These are phyloP conservation scores for Chlamydomonas eustigma DNA, from an alignment of 139 green algal genomes.

Conservation along the genomic window DNA sequence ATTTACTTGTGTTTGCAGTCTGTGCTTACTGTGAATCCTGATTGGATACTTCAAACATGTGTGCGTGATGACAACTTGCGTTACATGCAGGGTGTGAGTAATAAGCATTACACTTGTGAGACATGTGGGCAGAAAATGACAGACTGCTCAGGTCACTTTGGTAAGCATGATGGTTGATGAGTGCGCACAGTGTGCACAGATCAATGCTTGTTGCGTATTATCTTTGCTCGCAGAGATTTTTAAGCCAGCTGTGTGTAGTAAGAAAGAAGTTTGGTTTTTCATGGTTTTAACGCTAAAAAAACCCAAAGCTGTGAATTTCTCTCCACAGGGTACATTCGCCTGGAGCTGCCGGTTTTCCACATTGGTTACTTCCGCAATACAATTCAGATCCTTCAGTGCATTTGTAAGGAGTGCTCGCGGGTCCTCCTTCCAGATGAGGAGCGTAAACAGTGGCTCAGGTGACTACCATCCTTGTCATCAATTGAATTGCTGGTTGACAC, in stretches of 20 bases:
- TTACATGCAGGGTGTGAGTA: conserved; percentile 58
- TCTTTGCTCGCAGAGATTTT: too few relatives aligned
- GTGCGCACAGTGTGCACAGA: too few relatives aligned
- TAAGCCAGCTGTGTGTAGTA: too few relatives aligned
- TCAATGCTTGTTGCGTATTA: too few relatives aligned
- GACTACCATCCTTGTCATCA: too few relatives aligned
- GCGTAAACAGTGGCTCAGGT: conserved; percentile 48
- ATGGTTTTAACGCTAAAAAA: too few relatives aligned
- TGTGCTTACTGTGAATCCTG: too few relatives aligned
- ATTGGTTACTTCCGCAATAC: conserved; percentile 96
- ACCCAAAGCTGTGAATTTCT: too few relatives aligned
- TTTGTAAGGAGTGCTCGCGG: conserved; percentile 94
- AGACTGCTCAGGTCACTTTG: conserved; percentile 96
- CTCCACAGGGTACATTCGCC: conserved; percentile 79
- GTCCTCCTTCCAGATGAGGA: conserved; percentile 85
- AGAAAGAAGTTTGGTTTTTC: too few relatives aligned
- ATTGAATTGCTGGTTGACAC: too few relatives aligned
- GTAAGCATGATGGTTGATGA: conserved; percentile 35
- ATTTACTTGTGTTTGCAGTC: too few relatives aligned
- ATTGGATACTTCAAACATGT: too few relatives aligned
- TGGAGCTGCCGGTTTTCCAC: conserved; percentile 98
- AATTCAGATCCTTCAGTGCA: conserved; percentile 88
- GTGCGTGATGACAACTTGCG: background rate
- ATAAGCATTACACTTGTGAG: conserved; percentile 75
- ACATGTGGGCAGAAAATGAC: conserved; percentile 89